These are phyloP conservation scores for Penicillium expansum DNA, from an alignment of 2,329 filamentous ascomycete species.

Conservation along the genomic window DNA sequence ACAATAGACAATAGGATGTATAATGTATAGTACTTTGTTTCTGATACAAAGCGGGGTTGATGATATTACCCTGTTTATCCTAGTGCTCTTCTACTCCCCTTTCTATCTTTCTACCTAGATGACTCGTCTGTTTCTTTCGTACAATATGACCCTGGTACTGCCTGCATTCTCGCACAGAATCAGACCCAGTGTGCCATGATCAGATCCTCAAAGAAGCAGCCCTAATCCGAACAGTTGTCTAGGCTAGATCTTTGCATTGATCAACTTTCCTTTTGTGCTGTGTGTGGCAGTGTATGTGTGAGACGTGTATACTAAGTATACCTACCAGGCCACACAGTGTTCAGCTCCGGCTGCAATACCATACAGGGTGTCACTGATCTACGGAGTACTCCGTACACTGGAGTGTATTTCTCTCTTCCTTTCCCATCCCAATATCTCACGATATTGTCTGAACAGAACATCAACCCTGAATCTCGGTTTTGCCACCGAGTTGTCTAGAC, in stretches of 20 bases:
- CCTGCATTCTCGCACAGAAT: conserved; percentile 9
- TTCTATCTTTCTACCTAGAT: background rate
- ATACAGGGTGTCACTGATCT: background rate
- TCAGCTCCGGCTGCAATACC: background rate
- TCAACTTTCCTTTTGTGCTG: background rate
- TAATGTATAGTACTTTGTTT: too few species aligned
- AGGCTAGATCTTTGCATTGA: conserved; percentile 11
- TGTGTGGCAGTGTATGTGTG: background rate
- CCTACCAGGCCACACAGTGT: background rate
- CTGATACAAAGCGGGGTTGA: conserved; percentile 4
- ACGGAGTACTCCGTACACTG: background rate
- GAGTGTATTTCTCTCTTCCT: background rate
- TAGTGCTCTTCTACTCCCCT: background rate
- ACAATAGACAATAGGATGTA: too few species aligned
- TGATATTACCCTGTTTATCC: background rate
- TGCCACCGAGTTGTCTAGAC: conserved; percentile 2
- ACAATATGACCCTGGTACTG: background rate
- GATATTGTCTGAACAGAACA: background rate
- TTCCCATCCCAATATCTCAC: background rate
- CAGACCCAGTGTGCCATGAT: conserved; percentile 3
- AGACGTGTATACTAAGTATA: background rate
- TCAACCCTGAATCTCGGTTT: background rate
- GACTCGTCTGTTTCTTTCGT: background rate
- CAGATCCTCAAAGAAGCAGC: conserved; percentile 3
- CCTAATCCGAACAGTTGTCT: conserved; percentile 9